phyloP scores from a whole-genome alignment of 108 stramenopile species.

The Parietichytrium sp. region DNA sequence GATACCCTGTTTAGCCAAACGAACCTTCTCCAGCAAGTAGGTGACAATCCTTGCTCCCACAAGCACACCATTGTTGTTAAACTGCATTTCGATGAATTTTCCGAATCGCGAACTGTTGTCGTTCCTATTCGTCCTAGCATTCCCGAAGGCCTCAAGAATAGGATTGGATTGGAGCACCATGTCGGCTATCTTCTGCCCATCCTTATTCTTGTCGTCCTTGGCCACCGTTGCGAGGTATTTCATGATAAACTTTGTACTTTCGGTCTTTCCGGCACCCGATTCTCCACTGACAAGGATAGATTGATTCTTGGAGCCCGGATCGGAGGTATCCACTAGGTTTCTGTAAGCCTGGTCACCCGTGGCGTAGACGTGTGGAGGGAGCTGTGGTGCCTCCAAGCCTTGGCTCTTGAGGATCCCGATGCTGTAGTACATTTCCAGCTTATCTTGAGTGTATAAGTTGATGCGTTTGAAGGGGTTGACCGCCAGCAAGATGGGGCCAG shows the following conservation, averaged over 20 bases:
- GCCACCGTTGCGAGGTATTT: slow-evolving; percentile 71
- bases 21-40: slow-evolving; percentile 95
- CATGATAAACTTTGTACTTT: slow-evolving; percentile 95
- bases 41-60: slow-evolving; percentile 89
- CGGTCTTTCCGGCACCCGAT: slow-evolving; percentile 94
- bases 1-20: slow-evolving; percentile 78
- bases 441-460: slow-evolving; percentile 51
- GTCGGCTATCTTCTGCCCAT: slow-evolving; percentile 44
- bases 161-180: slow-evolving; percentile 64
- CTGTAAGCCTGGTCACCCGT: slow-evolving; percentile 91
- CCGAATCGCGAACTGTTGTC: slow-evolving; percentile 92
- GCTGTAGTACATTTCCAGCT: slow-evolving; percentile 57
- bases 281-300: slow-evolving; percentile 65
- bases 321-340: slow-evolving; percentile 77
- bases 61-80: slow-evolving; percentile 79
- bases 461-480: slow-evolving; percentile 68
- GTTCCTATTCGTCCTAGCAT: slow-evolving; percentile 63
- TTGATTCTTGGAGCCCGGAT: slow-evolving; percentile 55
- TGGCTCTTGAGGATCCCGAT: slow-evolving; percentile 44
- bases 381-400: slow-evolving; percentile 29
- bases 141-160: slow-evolving; percentile 70
- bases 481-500: slow-evolving; percentile 64
- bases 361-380: slow-evolving; percentile 89
- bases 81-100: slow-evolving; percentile 94
- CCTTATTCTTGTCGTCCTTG: background rate